These are phyloP conservation scores for Ophiocordyceps robertsii DNA, from an alignment of 2,329 filamentous ascomycete species.

Conservation along the genomic window DNA sequence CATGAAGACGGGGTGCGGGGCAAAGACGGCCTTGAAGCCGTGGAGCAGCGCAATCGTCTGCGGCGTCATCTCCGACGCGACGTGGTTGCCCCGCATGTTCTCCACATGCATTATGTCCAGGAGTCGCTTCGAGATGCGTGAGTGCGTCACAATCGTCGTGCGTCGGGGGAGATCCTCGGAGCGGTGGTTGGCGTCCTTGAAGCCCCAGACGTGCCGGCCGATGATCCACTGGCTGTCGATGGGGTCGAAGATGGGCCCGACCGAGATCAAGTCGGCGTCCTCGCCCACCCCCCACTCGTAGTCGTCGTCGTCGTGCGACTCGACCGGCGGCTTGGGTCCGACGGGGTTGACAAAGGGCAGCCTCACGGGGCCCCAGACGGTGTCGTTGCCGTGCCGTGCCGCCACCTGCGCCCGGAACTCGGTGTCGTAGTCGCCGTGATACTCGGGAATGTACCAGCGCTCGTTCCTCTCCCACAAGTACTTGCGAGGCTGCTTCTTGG, in stretches of 20 bases:
- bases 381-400: slow-evolving; percentile 30
- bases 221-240: slow-evolving; percentile 62
- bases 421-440: slow-evolving; percentile 54
- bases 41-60: slow-evolving; percentile 62
- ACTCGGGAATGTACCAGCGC: slow-evolving; percentile 57
- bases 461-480: slow-evolving; percentile 63
- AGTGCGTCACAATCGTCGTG: slow-evolving; percentile 66
- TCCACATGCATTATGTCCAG: slow-evolving; percentile 69
- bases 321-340: slow-evolving; percentile 48
- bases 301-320: slow-evolving; percentile 46
- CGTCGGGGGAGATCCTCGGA: slow-evolving; percentile 51
- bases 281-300: slow-evolving; percentile 68
- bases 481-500: slow-evolving; percentile 54
- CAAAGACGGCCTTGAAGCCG: slow-evolving; percentile 66
- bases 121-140: slow-evolving; percentile 56
- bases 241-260: slow-evolving; percentile 70
- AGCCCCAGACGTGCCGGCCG: slow-evolving; percentile 54
- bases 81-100: slow-evolving; percentile 58
- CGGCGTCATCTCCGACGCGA: slow-evolving; percentile 70
- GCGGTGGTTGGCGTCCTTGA: slow-evolving; percentile 34
- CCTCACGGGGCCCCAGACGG: slow-evolving; percentile 53
- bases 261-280: slow-evolving; percentile 59
- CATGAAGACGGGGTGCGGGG: slow-evolving; percentile 67
- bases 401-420: slow-evolving; percentile 54
- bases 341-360: slow-evolving; percentile 47